Conservation (phyloP, 2,329 filamentous ascomycete genomes). For the Lasiodiplodia gonubiensis region DNA sequence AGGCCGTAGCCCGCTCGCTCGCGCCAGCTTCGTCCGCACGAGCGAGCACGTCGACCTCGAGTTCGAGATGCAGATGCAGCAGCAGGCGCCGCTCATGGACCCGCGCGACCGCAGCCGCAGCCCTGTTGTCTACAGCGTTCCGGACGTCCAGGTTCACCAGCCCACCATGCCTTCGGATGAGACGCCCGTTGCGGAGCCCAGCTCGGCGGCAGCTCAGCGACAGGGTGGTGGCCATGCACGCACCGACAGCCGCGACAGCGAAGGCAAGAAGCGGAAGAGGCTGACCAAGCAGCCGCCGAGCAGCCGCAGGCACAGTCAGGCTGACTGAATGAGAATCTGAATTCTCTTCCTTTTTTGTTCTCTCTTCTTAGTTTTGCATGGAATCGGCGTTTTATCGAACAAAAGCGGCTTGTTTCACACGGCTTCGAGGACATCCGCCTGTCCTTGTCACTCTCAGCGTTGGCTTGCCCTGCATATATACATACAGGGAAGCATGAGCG, state of each 20-base stretch:
- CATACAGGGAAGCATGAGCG: neutral
- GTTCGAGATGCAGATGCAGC: slow-evolving; percentile 44
- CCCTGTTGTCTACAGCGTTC: slow-evolving; percentile 6
- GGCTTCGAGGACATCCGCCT: neutral
- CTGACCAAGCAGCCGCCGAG: slow-evolving; percentile 40
- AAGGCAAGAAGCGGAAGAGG: slow-evolving; percentile 42
- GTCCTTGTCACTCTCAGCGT: neutral
- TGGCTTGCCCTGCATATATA: neutral
- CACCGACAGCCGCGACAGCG: slow-evolving; percentile 42
- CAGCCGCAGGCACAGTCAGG: slow-evolving; percentile 6
- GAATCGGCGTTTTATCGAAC: slow-evolving; percentile 16
- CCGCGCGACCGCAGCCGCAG: slow-evolving; percentile 19
- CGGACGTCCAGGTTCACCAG: slow-evolving; percentile 30
- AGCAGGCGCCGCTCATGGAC: slow-evolving; percentile 34
- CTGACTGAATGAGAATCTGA: neutral
- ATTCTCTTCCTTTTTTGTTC: neutral
- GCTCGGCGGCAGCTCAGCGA: slow-evolving; percentile 24
- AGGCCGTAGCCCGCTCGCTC: slow-evolving; percentile 53
- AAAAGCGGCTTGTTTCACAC: neutral
- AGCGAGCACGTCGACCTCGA: slow-evolving; percentile 40
- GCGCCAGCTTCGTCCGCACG: slow-evolving; percentile 50
- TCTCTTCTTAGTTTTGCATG: neutral
- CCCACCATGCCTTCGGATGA: slow-evolving; percentile 42
- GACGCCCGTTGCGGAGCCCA: slow-evolving; percentile 34
- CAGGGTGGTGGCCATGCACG: slow-evolving; percentile 34